These are phyloP conservation scores for Tuber microsphaerosporum DNA, from an alignment of 495 filamentous ascomycete genomes.

Conservation along the genomic window DNA sequence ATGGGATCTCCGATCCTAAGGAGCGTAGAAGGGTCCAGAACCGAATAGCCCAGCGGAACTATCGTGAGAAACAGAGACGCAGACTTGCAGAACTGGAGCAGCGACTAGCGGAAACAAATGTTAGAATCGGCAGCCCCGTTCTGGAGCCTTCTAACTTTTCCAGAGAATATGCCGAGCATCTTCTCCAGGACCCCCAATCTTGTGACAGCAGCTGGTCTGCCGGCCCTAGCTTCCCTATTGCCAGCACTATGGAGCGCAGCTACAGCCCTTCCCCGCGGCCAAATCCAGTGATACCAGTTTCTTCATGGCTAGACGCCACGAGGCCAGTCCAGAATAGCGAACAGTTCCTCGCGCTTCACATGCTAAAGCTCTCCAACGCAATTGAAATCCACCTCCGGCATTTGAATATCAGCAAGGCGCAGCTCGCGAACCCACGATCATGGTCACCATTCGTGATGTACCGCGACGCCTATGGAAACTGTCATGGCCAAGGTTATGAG, in stretches of 20 bases:
- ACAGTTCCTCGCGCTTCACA: slow-evolving; percentile 19
- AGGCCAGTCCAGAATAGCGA: slow-evolving; percentile 8
- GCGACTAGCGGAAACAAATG: slow-evolving; percentile 14
- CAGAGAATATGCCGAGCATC: slow-evolving; percentile 11
- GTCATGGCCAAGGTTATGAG: neutral
- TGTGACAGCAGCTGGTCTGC: slow-evolving; percentile 11
- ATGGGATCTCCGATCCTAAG: slow-evolving; percentile 37
- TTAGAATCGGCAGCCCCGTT: neutral
- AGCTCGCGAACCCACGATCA: slow-evolving; percentile 7
- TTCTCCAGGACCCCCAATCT: neutral
- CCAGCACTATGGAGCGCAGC: slow-evolving; percentile 20
- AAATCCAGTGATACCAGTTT: slow-evolving; percentile 13
- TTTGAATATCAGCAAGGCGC: slow-evolving; percentile 12
- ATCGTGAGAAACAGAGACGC: slow-evolving; percentile 30
- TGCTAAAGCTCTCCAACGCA: slow-evolving; percentile 18
- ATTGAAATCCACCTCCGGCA: slow-evolving; percentile 25
- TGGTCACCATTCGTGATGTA: slow-evolving; percentile 19
- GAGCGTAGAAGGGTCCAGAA: slow-evolving; percentile 34
- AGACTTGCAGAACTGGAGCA: slow-evolving; percentile 13
- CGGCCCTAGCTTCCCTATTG: slow-evolving; percentile 16
- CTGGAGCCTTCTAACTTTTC: slow-evolving; percentile 4
- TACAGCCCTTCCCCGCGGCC: slow-evolving; percentile 6
- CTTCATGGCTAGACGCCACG: slow-evolving; percentile 25
- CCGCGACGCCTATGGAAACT: neutral
- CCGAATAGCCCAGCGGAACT: slow-evolving; percentile 31